These are phyloP conservation scores for Clonostachys chloroleuca DNA, from an alignment of 2,329 filamentous ascomycete genomes.

Conservation along the genomic window DNA sequence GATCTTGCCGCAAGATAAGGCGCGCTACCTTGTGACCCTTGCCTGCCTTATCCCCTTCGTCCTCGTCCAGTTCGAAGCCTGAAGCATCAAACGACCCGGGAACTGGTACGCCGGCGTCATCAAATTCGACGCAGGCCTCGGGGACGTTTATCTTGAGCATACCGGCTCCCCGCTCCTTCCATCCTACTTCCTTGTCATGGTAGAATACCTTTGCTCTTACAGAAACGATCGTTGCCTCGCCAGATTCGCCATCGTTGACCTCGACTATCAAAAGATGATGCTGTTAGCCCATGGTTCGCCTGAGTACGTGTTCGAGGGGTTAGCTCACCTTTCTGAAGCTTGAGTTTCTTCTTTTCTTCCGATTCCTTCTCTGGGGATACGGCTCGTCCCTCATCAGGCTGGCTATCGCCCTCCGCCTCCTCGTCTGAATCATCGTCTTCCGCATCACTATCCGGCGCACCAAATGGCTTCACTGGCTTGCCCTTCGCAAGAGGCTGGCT, in stretches of 20 bases:
- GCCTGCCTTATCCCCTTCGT: constrained; percentile 20
- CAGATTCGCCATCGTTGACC: constrained; percentile 83
- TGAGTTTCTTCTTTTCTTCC: constrained; percentile 61
- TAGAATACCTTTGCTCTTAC: constrained; percentile 83
- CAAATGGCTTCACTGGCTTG: constrained; percentile 70
- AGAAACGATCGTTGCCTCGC: constrained; percentile 70
- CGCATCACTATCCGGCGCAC: constrained; percentile 65
- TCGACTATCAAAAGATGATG: constrained; percentile 36
- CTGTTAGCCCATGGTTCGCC: not conserved
- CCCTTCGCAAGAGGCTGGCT: constrained; percentile 40
- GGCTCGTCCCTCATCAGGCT: constrained; percentile 39
- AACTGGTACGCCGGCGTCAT: constrained; percentile 44
- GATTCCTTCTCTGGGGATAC: constrained; percentile 47
- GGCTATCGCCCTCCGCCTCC: constrained; percentile 29
- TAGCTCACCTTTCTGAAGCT: constrained; percentile 64
- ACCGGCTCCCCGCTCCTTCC: constrained; percentile 87
- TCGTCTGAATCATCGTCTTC: constrained; percentile 39
- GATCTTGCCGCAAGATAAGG: constrained; percentile 87
- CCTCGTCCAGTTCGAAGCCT: constrained; percentile 35
- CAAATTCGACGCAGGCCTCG: constrained; percentile 48
- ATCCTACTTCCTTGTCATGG: constrained; percentile 66
- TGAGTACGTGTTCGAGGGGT: no score
- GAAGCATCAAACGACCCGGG: constrained; percentile 53
- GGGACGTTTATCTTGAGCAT: constrained; percentile 81
- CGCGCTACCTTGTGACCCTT: constrained; percentile 52